Percentiles rank a stretch among this genome's conserved stretches.
Evolutionary conservation across 2,329 filamentous ascomycete genomes (phyloP).

Genomic region (Akanthomyces uredinophilus): DNA sequence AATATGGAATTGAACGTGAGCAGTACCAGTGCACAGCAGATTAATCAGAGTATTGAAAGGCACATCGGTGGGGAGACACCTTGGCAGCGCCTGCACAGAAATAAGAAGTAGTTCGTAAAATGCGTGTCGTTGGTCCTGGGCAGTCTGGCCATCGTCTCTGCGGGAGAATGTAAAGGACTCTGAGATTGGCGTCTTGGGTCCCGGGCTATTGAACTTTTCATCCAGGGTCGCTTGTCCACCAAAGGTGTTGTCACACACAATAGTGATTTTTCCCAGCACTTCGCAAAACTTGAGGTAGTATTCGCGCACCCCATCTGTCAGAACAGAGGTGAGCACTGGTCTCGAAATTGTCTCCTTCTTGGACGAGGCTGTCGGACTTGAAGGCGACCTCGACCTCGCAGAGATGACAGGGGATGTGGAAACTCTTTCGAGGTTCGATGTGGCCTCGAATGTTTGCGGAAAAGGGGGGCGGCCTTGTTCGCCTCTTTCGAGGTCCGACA

Average conservation of each 20-base stretch:
- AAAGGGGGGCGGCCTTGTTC: slow-evolving; percentile 76
- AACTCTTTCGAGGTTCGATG: slow-evolving; percentile 37
- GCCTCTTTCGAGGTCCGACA: slow-evolving; percentile 85
- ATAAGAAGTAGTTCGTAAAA: slow-evolving; percentile 96
- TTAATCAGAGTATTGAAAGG: slow-evolving; percentile 93
- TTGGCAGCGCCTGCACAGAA: slow-evolving; percentile 87
- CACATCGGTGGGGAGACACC: slow-evolving; percentile 87
- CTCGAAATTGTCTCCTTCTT: slow-evolving; percentile 63
- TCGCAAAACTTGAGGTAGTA: slow-evolving; percentile 91
- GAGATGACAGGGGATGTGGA: slow-evolving; percentile 47
- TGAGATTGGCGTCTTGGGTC: slow-evolving; percentile 89
- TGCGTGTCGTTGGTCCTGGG: slow-evolving; percentile 79
- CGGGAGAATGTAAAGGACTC: slow-evolving; percentile 90
- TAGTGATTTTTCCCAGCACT: slow-evolving; percentile 90
- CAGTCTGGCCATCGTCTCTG: slow-evolving; percentile 69
- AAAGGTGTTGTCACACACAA: slow-evolving; percentile 95
- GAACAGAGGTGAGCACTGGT: slow-evolving; percentile 54
- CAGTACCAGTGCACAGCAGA: slow-evolving; percentile 90
- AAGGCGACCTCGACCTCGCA: slow-evolving; percentile 27
- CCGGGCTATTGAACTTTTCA: slow-evolving; percentile 84
- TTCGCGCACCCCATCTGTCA: slow-evolving; percentile 74
- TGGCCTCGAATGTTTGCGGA: slow-evolving; percentile 57
- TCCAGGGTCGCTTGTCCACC: slow-evolving; percentile 92
- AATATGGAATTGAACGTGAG: slow-evolving; percentile 89
- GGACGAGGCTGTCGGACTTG: slow-evolving; percentile 23